phyloP scores from a whole-genome alignment of 2,329 filamentous ascomycete genomes.

The Talaromyces sp. region DNA sequence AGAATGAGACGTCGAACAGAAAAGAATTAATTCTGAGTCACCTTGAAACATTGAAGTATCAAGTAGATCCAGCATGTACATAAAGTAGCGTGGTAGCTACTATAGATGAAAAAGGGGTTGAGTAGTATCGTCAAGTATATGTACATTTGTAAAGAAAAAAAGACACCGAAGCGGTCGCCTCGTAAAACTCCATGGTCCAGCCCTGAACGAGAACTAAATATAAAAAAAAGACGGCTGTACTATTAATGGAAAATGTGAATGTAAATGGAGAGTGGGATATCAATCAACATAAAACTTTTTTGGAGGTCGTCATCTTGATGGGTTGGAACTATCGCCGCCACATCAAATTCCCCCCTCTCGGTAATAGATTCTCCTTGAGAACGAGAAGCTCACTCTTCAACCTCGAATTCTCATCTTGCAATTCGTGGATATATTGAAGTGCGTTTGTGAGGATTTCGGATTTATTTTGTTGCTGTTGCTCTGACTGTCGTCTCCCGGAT shows the following conservation, averaged over 20 bases:
- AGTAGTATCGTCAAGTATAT: not conserved
- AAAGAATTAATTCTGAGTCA: not conserved
- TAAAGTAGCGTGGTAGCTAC: not conserved
- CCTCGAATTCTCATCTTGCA: constrained; percentile 18
- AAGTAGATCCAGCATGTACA: not conserved
- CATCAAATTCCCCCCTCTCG: constrained; percentile 17
- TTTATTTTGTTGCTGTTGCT: constrained; percentile 19
- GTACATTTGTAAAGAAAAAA: not conserved
- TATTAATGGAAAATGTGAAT: not conserved
- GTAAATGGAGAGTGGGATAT: constrained; percentile 2
- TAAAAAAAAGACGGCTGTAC: not conserved
- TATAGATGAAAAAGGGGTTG: not conserved
- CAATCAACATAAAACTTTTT: not conserved
- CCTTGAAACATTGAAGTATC: not conserved
- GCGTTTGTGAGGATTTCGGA: constrained; percentile 20
- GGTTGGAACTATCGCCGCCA: constrained; percentile 14
- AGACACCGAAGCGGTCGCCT: not conserved
- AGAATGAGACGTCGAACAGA: not conserved
- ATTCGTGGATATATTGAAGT: constrained; percentile 16
- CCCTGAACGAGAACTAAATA: not conserved
- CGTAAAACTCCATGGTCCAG: not conserved
- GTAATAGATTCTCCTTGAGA: constrained; percentile 18
- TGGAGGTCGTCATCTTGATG: not conserved
- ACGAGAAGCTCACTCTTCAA: constrained; percentile 17
- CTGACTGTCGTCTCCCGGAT: constrained; percentile 3